A percentile compares a stretch with the other conserved stretches of the same genome.
Evolutionary conservation across 2,329 filamentous ascomycete species (phyloP).

Genomic region (Bimuria novae-zelandiae): DNA sequence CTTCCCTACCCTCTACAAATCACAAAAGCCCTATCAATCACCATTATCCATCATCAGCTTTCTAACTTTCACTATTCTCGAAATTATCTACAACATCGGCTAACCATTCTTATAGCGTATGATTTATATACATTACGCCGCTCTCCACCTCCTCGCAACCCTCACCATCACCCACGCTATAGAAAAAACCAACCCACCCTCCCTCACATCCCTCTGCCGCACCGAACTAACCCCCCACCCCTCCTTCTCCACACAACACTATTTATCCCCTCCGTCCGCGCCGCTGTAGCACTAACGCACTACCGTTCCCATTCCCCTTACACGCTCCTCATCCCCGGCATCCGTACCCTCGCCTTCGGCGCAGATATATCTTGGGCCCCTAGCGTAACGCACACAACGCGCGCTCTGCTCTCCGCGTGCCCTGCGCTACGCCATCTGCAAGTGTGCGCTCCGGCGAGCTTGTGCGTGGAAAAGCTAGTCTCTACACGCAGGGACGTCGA

Average conservation of each 20-base stretch:
- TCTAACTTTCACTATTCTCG: too few species aligned
- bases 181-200: too few species aligned
- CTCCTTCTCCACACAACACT: neutral
- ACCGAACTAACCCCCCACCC: too few species aligned
- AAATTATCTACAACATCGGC: too few species aligned
- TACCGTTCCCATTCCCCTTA: neutral
- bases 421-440: neutral
- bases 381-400: slow-evolving; percentile 1
- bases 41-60: too few species aligned
- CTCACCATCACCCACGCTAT: too few species aligned
- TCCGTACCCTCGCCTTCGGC: neutral
- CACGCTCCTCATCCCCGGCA: neutral
- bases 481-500: too few species aligned
- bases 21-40: neutral
- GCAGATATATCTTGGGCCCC: slow-evolving; percentile 4
- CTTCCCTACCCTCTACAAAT: neutral
- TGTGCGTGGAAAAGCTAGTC: too few species aligned
- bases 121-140: neutral
- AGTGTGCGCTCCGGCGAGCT: neutral
- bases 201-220: too few species aligned
- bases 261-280: neutral
- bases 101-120: neutral
- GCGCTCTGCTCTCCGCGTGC: neutral
- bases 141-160: neutral
- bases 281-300: neutral